phyloP scores from a whole-genome alignment of 2,329 filamentous ascomycete species.

The Colletotrichum sp. region DNA sequence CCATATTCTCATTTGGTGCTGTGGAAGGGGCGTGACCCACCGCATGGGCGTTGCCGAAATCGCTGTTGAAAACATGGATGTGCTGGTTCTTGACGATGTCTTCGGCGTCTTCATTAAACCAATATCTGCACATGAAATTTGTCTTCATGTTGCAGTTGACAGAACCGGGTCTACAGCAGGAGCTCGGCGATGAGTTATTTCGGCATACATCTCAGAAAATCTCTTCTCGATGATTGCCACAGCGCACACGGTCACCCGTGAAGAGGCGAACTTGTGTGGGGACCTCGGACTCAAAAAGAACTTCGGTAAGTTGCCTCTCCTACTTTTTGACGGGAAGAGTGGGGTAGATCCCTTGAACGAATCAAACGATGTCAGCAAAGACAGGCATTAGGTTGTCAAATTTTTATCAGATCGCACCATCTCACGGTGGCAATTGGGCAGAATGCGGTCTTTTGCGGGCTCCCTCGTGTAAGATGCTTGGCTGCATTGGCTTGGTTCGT shows the following conservation, averaged over 20 bases:
- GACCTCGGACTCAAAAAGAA: background rate
- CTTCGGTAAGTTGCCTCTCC: background rate
- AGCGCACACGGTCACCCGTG: background rate
- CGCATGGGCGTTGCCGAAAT: background rate
- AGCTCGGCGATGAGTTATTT: background rate
- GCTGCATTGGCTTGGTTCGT: background rate
- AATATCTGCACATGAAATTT: background rate
- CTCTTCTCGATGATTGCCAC: background rate
- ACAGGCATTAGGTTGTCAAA: background rate
- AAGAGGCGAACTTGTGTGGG: background rate
- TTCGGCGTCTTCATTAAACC: background rate
- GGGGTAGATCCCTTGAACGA: background rate
- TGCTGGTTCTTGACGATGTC: background rate
- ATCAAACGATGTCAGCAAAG: background rate
- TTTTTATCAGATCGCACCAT: background rate
- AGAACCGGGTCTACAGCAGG: background rate
- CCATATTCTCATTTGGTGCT: background rate
- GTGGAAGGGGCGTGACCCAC: background rate
- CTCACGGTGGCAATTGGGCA: background rate
- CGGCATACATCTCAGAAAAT: background rate
- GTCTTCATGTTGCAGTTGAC: background rate
- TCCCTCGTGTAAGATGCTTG: background rate
- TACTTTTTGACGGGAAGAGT: background rate
- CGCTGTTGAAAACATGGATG: background rate
- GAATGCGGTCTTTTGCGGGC: background rate